Percentiles rank a stretch among this genome's conserved stretches.
These are phyloP conservation scores for Leucaena leucocephala DNA, from an alignment of 306 rosid species.

Conservation along the genomic window DNA sequence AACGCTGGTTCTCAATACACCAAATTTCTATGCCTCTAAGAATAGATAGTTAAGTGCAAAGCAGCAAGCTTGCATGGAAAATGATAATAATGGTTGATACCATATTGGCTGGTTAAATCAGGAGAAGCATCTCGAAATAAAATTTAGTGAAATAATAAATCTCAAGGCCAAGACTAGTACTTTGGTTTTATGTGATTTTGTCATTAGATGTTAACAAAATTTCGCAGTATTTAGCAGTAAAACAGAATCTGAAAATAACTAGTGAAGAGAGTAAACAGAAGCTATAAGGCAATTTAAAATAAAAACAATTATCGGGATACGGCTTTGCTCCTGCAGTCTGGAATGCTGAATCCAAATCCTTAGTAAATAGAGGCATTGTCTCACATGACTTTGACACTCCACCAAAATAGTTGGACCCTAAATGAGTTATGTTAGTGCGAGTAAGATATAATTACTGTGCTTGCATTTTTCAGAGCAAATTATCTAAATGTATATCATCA, in stretches of 20 bases:
- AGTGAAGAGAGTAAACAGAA: slow-evolving; percentile 12
- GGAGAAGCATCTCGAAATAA: neutral
- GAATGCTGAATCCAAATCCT: slow-evolving; percentile 78
- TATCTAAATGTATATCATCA: neutral
- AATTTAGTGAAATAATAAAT: slow-evolving; percentile 2
- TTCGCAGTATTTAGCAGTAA: neutral
- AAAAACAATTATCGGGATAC: slow-evolving; percentile 72
- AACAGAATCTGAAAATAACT: neutral
- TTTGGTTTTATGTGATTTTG: slow-evolving; percentile 12
- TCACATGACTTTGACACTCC: slow-evolving; percentile 47
- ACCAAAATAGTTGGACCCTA: slow-evolving; percentile 26
- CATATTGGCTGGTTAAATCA: slow-evolving; percentile 12
- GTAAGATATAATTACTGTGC: slow-evolving; percentile 14
- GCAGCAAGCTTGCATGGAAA: slow-evolving; percentile 40
- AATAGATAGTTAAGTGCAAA: slow-evolving; percentile 52
- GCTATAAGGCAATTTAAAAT: slow-evolving; percentile 23
- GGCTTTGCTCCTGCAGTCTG: slow-evolving; percentile 75
- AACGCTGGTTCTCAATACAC: slow-evolving; percentile 78
- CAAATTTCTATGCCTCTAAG: slow-evolving; percentile 88
- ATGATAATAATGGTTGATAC: slow-evolving; percentile 16
- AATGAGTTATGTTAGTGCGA: slow-evolving; percentile 33
- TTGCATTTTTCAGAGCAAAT: slow-evolving; percentile 7
- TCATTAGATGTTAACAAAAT: slow-evolving; percentile 12
- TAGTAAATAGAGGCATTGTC: slow-evolving; percentile 66
- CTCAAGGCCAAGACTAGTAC: neutral